Base-by-base conservation (phyloP, 2,329 filamentous ascomycete genomes). In the Fusarium sp. region DNA sequence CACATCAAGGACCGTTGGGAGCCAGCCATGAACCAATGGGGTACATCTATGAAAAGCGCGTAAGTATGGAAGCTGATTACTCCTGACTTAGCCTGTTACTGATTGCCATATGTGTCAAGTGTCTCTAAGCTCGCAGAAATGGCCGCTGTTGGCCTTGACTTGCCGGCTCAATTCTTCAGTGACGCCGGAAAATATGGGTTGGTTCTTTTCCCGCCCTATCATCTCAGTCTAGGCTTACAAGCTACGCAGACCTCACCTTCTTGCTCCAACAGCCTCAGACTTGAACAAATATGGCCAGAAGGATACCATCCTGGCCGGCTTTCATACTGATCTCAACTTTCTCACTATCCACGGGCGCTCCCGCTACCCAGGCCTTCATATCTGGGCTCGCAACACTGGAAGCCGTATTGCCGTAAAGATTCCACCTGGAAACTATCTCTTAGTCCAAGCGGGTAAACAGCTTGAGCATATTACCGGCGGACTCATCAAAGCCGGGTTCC, bases 281-380 rank as follows among this genome's bases (percentile, higher is more conserved):
- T 83, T 90, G 14, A 57, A 67, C 14, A 86, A 84, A 61, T 87
- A 88, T 79, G 85, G 85, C 48, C 49, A 77, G 5, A 79, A 82
- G 53, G 83, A 88, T 79, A 89, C 86, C 52, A 89, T 90, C 73
- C 83, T 90, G 18, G 87, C 87, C 18, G 87, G 87, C 41, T 90
- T 90, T 81, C 87, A 90, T 77, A 89, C 87, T 1, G 87, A 90
- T 74, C 85, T 90, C 61, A 90, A 90, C 82, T 90, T 89, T 76
- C 82, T 90, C 55, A 90, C 87, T 69, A 90, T 90, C 78, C 87
- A 90, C 80, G 87, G 87, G 60, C 87, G 87, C 70, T 88, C 86
- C 30, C 86, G 87, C 63, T 90, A 88, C 71, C 87, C 87, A 0
- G 87, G 87, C 4, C 82, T 90, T 70, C 84, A 90, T 80, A 85